phyloP scores from a whole-genome alignment of 1,284 basidiomycete species.

The Sanguinoderma infundibulare region DNA sequence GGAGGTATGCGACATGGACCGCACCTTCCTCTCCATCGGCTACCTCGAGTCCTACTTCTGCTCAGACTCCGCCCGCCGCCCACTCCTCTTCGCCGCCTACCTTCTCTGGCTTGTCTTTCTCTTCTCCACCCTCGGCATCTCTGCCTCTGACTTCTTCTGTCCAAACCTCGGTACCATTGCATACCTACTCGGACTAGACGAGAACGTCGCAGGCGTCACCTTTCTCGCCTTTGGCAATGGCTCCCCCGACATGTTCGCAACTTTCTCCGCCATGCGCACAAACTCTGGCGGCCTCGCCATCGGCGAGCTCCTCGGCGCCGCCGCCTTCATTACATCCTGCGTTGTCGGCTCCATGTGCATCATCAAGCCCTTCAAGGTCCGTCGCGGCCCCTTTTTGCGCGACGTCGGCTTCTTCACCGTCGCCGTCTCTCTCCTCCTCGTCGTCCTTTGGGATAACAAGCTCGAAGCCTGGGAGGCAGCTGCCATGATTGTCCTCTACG shows the following conservation, averaged over 20 bases:
- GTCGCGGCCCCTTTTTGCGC: slow-evolving; percentile 82
- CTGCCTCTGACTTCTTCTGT: slow-evolving; percentile 94
- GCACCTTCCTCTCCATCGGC: slow-evolving; percentile 70
- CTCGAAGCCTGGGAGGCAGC: slow-evolving; percentile 80
- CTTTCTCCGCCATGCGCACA: slow-evolving; percentile 90
- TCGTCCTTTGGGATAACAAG: slow-evolving; percentile 80
- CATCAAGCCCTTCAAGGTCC: slow-evolving; percentile 90
- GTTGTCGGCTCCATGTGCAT: slow-evolving; percentile 97
- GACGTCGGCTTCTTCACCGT: slow-evolving; percentile 93
- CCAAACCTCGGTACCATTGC: slow-evolving; percentile 91
- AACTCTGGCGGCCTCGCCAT: slow-evolving; percentile 90
- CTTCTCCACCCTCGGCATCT: slow-evolving; percentile 90
- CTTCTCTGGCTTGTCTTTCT: slow-evolving; percentile 82
- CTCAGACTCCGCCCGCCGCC: slow-evolving; percentile 53
- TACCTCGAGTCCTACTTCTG: slow-evolving; percentile 78
- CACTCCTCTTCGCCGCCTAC: slow-evolving; percentile 64
- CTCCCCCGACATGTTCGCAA: slow-evolving; percentile 92
- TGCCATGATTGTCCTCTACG: slow-evolving; percentile 77
- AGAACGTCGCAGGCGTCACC: slow-evolving; percentile 92
- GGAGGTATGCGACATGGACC: slow-evolving; percentile 54
- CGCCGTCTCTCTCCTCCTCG: slow-evolving; percentile 76
- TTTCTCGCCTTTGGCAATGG: slow-evolving; percentile 95
- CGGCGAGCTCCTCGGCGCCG: slow-evolving; percentile 94
- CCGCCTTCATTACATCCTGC: slow-evolving; percentile 94
- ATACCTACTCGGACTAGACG: slow-evolving; percentile 80